phyloP scores from a whole-genome alignment of 2,329 filamentous ascomycete genomes.

The Penicillium janthinellum region DNA sequence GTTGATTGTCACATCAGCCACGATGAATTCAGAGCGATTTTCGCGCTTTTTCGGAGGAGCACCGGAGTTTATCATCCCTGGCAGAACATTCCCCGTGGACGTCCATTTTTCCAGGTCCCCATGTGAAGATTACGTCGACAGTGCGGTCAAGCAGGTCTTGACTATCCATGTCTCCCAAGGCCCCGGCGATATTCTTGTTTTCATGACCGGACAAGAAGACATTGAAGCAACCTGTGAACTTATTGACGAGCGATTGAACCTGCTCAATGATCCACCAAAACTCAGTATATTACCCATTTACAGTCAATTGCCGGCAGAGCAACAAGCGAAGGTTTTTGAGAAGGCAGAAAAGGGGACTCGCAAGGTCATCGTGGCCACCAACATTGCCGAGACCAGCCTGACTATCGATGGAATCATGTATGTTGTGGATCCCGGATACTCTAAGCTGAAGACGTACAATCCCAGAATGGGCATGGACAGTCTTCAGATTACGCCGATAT shows the following conservation, averaged over 20 bases:
- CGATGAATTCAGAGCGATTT: constrained; percentile 97
- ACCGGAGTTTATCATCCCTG: constrained; percentile 94
- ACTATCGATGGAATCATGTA: constrained; percentile 99
- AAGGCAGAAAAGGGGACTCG: constrained; percentile 84
- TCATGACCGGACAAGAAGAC: constrained; percentile 99
- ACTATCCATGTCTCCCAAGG: constrained; percentile 96
- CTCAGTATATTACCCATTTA: constrained; percentile 96
- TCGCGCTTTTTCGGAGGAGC: constrained; percentile 95
- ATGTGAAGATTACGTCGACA: constrained; percentile 96
- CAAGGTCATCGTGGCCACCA: constrained; percentile 97
- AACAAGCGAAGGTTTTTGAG: constrained; percentile 98
- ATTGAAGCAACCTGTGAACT: constrained; percentile 97
- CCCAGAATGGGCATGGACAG: constrained; percentile 99
- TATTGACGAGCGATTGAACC: constrained; percentile 79
- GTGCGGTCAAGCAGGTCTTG: constrained; percentile 91
- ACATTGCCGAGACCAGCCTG: constrained; percentile 96
- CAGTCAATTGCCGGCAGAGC: constrained; percentile 97
- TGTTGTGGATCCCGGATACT: constrained; percentile 93
- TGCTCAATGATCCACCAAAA: constrained; percentile 91
- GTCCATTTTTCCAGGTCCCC: constrained; percentile 93
- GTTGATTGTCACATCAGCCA: constrained; percentile 95
- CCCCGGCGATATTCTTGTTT: constrained; percentile 89
- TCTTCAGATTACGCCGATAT: constrained; percentile 94
- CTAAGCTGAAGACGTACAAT: constrained; percentile 98
- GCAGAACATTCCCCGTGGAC: constrained; percentile 94